These are phyloP conservation scores for Begonia loranthoides DNA, from an alignment of 306 rosid species.

Conservation along the genomic window DNA sequence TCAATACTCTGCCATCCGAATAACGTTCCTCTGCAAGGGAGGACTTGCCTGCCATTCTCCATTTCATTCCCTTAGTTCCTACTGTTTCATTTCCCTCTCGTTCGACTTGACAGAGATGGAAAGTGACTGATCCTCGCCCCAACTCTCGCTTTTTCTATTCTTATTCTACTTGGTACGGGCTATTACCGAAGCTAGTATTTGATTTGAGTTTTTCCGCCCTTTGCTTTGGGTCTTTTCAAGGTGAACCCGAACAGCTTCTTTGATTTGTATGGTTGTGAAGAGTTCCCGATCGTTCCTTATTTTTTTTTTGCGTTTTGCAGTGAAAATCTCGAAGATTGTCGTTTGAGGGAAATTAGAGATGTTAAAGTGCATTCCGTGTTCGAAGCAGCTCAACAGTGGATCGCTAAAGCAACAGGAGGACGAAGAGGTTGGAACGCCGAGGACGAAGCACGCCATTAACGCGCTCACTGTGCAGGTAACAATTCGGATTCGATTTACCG, in stretches of 20 bases:
- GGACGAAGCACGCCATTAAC: conserved; percentile 49
- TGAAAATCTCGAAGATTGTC: background rate
- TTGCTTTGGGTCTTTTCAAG: background rate
- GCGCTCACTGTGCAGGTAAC: conserved; percentile 51
- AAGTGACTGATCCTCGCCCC: background rate
- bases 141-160: background rate
- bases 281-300: background rate
- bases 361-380: conserved; percentile 51
- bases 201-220: background rate
- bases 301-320: background rate
- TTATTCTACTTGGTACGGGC: background rate
- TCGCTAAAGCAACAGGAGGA: conserved; percentile 41
- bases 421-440: conserved; percentile 36
- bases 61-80: background rate
- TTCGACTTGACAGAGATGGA: background rate
- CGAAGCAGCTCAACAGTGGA: conserved; percentile 46
- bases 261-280: background rate
- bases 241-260: background rate
- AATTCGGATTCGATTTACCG: conserved; percentile 4
- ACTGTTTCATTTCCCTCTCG: background rate
- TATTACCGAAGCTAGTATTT: background rate
- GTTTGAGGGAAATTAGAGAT: conserved; percentile 16
- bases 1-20: background rate
- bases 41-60: background rate
- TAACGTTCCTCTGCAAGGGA: background rate